A percentile compares a stretch with the other conserved stretches of the same genome.
phyloP scores from a whole-genome alignment of 345 rosid species.

The Diplotaxis tenuifolia region DNA sequence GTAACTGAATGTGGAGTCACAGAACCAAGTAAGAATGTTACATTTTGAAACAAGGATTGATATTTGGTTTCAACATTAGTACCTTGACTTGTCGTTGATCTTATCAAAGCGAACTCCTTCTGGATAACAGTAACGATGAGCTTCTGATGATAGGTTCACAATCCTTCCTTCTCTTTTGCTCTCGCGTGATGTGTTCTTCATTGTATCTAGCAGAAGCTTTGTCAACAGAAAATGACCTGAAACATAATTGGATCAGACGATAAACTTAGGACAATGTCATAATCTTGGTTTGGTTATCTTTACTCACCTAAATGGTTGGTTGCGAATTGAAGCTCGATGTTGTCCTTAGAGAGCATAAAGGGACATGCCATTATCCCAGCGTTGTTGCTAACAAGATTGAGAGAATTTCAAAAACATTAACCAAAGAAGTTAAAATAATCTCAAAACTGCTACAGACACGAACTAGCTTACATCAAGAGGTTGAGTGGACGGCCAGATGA shows the following conservation, averaged over 20 bases:
- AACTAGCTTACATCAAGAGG: conserved; percentile 52
- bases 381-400: conserved; percentile 37
- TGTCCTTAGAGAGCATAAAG: conserved; percentile 50
- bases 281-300: not conserved
- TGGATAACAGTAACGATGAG: conserved; percentile 39
- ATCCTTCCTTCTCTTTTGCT: conserved; percentile 61
- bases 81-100: conserved; percentile 52
- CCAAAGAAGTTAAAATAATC: not conserved
- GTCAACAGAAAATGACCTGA: conserved; percentile 74
- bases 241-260: not conserved
- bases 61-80: not conserved
- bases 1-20: conserved; percentile 43
- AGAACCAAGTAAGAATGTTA: not conserved
- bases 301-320: conserved; percentile 55
- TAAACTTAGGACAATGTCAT: not conserved
- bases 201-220: conserved; percentile 51
- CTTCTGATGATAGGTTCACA: conserved; percentile 51
- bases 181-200: conserved; percentile 52
- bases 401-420: not conserved
- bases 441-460: not conserved
- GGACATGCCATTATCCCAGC: conserved; percentile 51
- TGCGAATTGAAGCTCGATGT: conserved; percentile 55
- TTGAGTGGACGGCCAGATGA: conserved; percentile 59
- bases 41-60: not conserved
- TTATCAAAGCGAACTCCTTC: conserved; percentile 54